Evolutionary conservation across 495 filamentous ascomycete genomes (phyloP), one percentile per base, ranked within the genome.

Genomic region (Clavariopsis aquatica): DNA sequence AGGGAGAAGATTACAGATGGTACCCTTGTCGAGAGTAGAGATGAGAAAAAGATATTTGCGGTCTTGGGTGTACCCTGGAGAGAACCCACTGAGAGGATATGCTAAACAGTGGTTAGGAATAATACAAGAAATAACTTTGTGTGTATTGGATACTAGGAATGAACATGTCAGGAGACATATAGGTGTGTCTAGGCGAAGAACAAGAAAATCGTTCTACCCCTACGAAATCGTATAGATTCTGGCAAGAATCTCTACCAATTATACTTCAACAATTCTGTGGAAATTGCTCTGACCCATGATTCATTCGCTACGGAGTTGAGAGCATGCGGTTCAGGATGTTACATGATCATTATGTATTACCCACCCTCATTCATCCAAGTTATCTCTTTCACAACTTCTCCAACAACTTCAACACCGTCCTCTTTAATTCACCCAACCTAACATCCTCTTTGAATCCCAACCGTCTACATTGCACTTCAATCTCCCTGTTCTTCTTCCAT

Each of bases 51-150:
- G 66, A 98, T 97, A 45, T 97, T 98, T 73, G 85, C 89, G 79
- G 78, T 90, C 23, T 77, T 98, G 46, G 91, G 89, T 5, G 91
- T 98, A 41, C 88, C 91, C 19, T 98, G 92, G 89, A 84, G 94
- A 66, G 84, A 46, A 12, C 59, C 65, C 24, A 51, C 34, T n/a
- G 59, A 68, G 47, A 58, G 65, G 65, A 64, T 68, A 9, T 68
- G 65, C 34, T 68, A 43, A 58, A 31, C 13, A 17, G 38, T 17
- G 13, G 15, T 9, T n/a, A n/a, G n/a, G n/a, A n/a, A n/a, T n/a
- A n/a, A n/a, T n/a, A n/a, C n/a, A n/a, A n/a, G n/a, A n/a, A n/a
- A n/a, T n/a, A n/a, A n/a, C n/a, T n/a, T 10, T 10, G 2, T 17
- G n/a, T 43, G 38, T 15, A 43, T 43, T 17, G 38, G 4, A 43